A percentile compares a stretch with the other conserved stretches of the same genome.
phyloP scores from a whole-genome alignment of 78 protist genomes.

The Dictyostelium firmibasis region DNA sequence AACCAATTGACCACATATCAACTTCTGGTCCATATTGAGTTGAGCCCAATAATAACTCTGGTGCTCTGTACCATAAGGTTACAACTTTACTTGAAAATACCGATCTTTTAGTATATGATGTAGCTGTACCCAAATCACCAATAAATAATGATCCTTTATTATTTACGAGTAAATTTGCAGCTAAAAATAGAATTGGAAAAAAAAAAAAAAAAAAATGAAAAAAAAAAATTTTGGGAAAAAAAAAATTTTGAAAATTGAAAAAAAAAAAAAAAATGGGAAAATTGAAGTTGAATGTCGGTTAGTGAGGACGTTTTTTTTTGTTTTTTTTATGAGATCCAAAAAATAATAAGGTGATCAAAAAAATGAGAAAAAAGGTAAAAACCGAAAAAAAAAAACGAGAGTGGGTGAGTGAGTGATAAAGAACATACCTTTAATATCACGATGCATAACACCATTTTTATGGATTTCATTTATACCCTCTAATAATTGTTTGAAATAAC shows the following conservation, averaged over 20 bases:
- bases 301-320: neutral
- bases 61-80: constrained; percentile 90
- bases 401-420: neutral
- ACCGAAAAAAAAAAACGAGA: neutral
- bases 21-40: constrained; percentile 81
- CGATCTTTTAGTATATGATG: constrained; percentile 53
- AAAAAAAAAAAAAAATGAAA: neutral
- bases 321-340: neutral
- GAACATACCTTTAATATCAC: constrained; percentile 80
- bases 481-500: constrained; percentile 57
- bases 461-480: constrained; percentile 68
- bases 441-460: constrained; percentile 75
- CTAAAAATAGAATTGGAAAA: neutral
- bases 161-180: constrained; percentile 71
- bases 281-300: neutral
- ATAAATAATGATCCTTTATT: constrained; percentile 69
- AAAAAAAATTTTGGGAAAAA: neutral
- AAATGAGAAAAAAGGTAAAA: too few species aligned
- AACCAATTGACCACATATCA: constrained; percentile 92
- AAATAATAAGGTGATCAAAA: neutral
- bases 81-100: constrained; percentile 75
- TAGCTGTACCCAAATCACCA: constrained; percentile 80
- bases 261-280: neutral
- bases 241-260: neutral
- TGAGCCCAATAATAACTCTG: constrained; percentile 91